These are phyloP conservation scores for Aspergillus kassunensis DNA, from an alignment of 495 filamentous ascomycete species.

Conservation along the genomic window DNA sequence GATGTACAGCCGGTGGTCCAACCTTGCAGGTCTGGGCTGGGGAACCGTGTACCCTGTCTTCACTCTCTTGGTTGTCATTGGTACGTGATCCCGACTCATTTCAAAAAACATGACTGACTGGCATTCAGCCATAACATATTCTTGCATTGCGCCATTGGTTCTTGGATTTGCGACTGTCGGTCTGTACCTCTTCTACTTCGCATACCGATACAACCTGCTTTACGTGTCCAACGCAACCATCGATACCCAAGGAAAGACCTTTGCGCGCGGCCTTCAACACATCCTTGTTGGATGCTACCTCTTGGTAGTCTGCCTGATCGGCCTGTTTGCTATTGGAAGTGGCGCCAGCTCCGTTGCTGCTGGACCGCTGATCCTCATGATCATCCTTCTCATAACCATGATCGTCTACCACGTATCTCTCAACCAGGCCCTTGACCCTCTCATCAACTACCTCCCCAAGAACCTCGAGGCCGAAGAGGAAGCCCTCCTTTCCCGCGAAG, in stretches of 20 bases:
- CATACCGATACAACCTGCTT: conserved; percentile 91
- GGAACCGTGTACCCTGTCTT: conserved; percentile 85
- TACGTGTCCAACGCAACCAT: conserved; percentile 82
- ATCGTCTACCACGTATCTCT: conserved; percentile 79
- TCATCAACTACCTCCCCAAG: conserved; percentile 77
- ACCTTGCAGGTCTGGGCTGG: conserved; percentile 66
- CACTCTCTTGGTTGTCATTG: conserved; percentile 79
- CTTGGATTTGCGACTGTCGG: conserved; percentile 83
- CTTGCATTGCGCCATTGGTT: conserved; percentile 85
- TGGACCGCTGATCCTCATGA: conserved; percentile 80
- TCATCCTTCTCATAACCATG: conserved; percentile 75
- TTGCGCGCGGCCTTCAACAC: conserved; percentile 87
- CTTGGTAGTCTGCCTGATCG: conserved; percentile 80
- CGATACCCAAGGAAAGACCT: conserved; percentile 88
- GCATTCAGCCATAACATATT: conserved; percentile 71
- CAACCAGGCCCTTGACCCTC: conserved; percentile 71
- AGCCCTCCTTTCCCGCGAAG: conserved; percentile 44
- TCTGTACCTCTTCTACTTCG: conserved; percentile 83
- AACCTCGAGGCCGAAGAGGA: conserved; percentile 64
- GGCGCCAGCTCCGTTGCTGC: conserved; percentile 52
- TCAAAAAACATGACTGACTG: neutral
- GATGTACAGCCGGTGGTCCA: conserved; percentile 65
- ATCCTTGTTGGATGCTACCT: conserved; percentile 86
- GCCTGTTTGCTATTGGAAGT: conserved; percentile 72
- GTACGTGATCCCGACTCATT: conserved; percentile 26